Percentiles rank a stretch among this genome's conserved stretches.
These are phyloP conservation scores for Harringtonia aguacate DNA, from an alignment of 2,329 filamentous ascomycete species.

Conservation along the genomic window DNA sequence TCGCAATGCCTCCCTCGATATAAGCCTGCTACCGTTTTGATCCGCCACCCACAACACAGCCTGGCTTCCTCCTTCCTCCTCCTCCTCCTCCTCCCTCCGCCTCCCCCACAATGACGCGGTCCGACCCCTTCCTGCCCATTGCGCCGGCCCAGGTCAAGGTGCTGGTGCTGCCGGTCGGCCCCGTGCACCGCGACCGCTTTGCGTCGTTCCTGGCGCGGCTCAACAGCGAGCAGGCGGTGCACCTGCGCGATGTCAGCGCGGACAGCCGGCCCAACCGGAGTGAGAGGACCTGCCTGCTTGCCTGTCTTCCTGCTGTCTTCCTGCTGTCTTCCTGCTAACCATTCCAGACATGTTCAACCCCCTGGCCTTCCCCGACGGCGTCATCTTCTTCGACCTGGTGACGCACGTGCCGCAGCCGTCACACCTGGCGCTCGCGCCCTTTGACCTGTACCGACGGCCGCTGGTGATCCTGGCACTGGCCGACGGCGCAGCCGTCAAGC, in stretches of 20 bases:
- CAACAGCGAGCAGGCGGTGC: conserved; percentile 68
- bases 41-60: background rate
- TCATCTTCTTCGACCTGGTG: conserved; percentile 79
- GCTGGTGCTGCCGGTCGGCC: conserved; percentile 76
- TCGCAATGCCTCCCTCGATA: conserved; percentile 6
- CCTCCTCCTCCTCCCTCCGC: background rate
- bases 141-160: conserved; percentile 85
- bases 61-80: background rate
- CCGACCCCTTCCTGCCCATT: conserved; percentile 82
- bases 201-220: conserved; percentile 67
- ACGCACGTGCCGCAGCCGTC: conserved; percentile 70
- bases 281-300: conserved; percentile 31
- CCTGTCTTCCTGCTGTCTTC: fast-evolving
- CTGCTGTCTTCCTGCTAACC: background rate
- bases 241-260: conserved; percentile 75
- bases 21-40: background rate
- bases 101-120: conserved; percentile 16
- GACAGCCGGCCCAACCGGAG: conserved; percentile 79
- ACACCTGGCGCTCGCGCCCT: conserved; percentile 71
- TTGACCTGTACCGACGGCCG: conserved; percentile 82
- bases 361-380: conserved; percentile 73
- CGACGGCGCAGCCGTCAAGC: conserved; percentile 62
- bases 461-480: conserved; percentile 75
- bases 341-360: conserved; percentile 82
- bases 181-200: conserved; percentile 75